Conservation (phyloP, 2,329 filamentous ascomycete species). For the Fusarium verrucosum region DNA sequence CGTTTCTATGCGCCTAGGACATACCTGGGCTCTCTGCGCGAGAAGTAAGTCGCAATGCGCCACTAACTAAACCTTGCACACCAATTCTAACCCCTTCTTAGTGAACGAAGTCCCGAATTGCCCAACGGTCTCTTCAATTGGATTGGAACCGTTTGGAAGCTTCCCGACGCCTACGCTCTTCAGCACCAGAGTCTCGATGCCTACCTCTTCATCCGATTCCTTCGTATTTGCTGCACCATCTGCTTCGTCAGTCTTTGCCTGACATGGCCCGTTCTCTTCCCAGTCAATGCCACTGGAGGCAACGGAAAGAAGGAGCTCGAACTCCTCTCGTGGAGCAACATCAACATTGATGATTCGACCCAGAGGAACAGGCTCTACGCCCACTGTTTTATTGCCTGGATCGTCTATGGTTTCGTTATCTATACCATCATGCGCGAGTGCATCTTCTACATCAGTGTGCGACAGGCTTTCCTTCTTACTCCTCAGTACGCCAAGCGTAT, state of each 20-base stretch:
- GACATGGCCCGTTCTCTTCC: conserved; percentile 86
- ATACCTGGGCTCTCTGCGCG: conserved; percentile 58
- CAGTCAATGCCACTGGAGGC: conserved; percentile 84
- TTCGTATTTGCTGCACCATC: conserved; percentile 79
- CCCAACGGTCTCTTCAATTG: conserved; percentile 69
- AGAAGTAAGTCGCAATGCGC: conserved; percentile 54
- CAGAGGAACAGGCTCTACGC: conserved; percentile 76
- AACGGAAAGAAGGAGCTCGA: conserved; percentile 70
- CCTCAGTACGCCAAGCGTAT: conserved; percentile 84
- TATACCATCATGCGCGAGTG: conserved; percentile 89
- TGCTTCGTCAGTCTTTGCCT: conserved; percentile 82
- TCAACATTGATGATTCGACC: conserved; percentile 56
- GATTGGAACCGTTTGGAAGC: conserved; percentile 69
- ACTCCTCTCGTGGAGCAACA: conserved; percentile 52
- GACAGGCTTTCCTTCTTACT: conserved; percentile 91
- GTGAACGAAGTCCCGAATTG: conserved; percentile 65
- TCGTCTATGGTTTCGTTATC: conserved; percentile 88
- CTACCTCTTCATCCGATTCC: conserved; percentile 86
- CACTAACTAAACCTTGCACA: background rate
- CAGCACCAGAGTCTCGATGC: conserved; percentile 89
- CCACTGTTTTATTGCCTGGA: conserved; percentile 81
- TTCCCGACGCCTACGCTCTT: conserved; percentile 79
- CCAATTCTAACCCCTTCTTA: conserved; percentile 42
- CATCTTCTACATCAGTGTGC: conserved; percentile 92
- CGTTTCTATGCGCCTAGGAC: conserved; percentile 67